Base-by-base conservation (phyloP, 192 early-diverging fungal genomes). In the Backusella sp. region DNA sequence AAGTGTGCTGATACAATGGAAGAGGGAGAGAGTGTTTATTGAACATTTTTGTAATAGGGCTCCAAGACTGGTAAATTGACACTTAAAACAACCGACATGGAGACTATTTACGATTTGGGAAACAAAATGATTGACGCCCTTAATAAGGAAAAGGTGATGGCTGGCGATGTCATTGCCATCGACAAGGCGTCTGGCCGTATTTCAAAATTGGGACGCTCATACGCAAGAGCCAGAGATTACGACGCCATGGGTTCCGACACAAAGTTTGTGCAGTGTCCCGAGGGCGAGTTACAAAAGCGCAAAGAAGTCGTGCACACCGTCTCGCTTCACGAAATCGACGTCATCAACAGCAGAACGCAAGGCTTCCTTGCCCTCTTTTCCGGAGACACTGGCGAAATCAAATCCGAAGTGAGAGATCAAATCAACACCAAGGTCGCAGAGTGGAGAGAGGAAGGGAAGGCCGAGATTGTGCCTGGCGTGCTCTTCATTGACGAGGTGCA, bases 401-500 rank as follows among this genome's bases (percentile, higher is more conserved):
- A 98, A 79, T 77, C 92, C 6, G 97, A 99, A 83, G 93, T 98
- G 14, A 89, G 98, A 66, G 97, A 99, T 68, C 96, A 99, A 79
- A 98, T 99, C 84, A 98, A 99, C 87, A 90, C 88, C 71, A 97
- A 97, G 78, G 94, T 99, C 2, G 89, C 94, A 8, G 97, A 97
- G 78, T 99, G 96, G 96, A 91, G 96, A 70, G 98, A 99, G 84
- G 96, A 99, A 83, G 97, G 97, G 68, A 99, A 98, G 79, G 93
- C 97, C 14, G 97, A 98, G 80, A 96, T 99, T 82, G 93, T 99
- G 2, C 97, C 98, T 28, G 98, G 98, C 53, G 97, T 92, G 78
- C 89, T 99, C 67, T 99, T 99, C 81, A 96, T 99, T 76, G 98
- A 99, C 80, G 98, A 99, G 86, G 97, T 99, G 39, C 98, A 99